Evolutionary conservation across 129 eudicot genomes (phyloP).

Genomic region (Artemisia argyi): DNA sequence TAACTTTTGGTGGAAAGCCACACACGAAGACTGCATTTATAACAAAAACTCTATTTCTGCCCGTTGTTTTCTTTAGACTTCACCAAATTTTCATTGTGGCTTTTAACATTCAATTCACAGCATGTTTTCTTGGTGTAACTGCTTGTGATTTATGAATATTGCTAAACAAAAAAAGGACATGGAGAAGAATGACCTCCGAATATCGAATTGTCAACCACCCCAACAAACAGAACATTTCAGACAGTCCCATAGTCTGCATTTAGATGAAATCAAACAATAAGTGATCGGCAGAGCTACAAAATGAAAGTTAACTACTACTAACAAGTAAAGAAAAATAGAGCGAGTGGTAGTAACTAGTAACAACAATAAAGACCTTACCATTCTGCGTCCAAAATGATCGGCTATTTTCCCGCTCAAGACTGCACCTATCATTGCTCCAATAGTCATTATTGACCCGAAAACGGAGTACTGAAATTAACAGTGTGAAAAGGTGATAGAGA

Average conservation of each 20-base stretch:
- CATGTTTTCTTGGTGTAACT: too few species aligned
- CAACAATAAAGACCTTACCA: slow-evolving; percentile 39
- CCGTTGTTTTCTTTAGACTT: too few species aligned
- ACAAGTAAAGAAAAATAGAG: slow-evolving; percentile 1
- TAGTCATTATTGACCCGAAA: slow-evolving; percentile 84
- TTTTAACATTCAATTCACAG: too few species aligned
- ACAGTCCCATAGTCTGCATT: slow-evolving; percentile 82
- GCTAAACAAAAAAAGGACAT: slow-evolving; percentile 10
- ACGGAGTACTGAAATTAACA: slow-evolving; percentile 67
- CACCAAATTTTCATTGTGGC: too few species aligned
- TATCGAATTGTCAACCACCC: slow-evolving; percentile 80
- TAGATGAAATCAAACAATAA: slow-evolving; percentile 18
- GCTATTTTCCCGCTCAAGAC: slow-evolving; percentile 78
- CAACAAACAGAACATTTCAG: slow-evolving; percentile 56
- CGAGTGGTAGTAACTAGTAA: neutral
- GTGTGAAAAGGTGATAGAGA: slow-evolving; percentile 7
- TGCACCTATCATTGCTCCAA: slow-evolving; percentile 92
- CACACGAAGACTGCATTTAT: too few species aligned
- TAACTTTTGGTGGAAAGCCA: neutral
- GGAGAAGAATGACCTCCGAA: slow-evolving; percentile 50
- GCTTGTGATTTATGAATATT: too few species aligned
- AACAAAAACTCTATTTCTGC: too few species aligned
- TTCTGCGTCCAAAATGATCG: slow-evolving; percentile 73
- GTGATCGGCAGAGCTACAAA: slow-evolving; percentile 10
- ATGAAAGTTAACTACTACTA: neutral